Evolutionary conservation across 2,329 filamentous ascomycete species (phyloP), one percentile per base, ranked within the genome.

Genomic region (Trichoderma hamatum): DNA sequence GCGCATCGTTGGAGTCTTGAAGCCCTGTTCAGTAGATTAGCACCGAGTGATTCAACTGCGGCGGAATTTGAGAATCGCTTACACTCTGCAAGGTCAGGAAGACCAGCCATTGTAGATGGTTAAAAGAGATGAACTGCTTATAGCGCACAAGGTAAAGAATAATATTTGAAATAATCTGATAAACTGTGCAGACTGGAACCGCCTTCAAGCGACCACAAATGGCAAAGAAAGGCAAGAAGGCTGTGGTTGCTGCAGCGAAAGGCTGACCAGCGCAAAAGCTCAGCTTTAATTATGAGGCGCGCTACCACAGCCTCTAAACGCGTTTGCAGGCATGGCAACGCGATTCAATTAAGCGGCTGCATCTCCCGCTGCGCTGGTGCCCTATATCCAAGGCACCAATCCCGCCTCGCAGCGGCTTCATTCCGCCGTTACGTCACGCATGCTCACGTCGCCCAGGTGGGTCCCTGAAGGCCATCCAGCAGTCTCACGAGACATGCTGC

Each of bases 1-100:
- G 78, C 68, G 88, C 88, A 73, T 91, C 85, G 73, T 87, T 90
- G 76, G 88, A 84, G 74, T 86, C 82, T 70, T 81, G 80, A 64
- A 87, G 84, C 89, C 89, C 86, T 88, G n/a, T 19, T 49, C 24
- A 13, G 6, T 21, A 30, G 14, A 14, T 63, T 19, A 64, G 59
- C 36, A 55, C 10, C 10, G 19, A n/a, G 13, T 36, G 3, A 6
- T 36, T 39, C 6, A 54, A 36, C 28, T 5, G 36, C 52, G 26
- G n/a, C 49, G 16, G 28, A 32, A 11, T 36, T 43, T 5, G 30
- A 49, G 52, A 9, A 71, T 21, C 9, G n/a, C 78, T 73, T 73
- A 80, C 79, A 81, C 36, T 80, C 78, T 67, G 78, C 77, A 19
- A 76, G 69, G 62, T 78, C 73, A 43, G 75, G 72, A 26, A 78